A percentile compares a stretch with the other conserved stretches of the same genome.
These are phyloP conservation scores for Xylaria polymorpha DNA, from an alignment of 2,329 filamentous ascomycete species.

Conservation along the genomic window DNA sequence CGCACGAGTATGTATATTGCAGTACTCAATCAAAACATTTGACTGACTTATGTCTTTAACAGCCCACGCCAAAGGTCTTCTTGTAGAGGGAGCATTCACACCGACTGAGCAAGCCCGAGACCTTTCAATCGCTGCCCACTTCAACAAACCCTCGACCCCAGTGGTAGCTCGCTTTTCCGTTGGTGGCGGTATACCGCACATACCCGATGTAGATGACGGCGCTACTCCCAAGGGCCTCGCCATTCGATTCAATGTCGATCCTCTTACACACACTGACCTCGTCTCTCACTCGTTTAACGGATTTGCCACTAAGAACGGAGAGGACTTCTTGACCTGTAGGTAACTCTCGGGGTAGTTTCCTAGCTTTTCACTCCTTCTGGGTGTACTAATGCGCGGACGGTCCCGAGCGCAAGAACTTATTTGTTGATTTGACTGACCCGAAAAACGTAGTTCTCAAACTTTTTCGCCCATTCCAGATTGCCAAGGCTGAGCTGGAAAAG, in stretches of 20 bases:
- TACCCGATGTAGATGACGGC: neutral
- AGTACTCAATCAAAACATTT: neutral
- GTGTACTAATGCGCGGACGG: neutral
- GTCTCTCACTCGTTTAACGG: neutral
- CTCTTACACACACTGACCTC: neutral
- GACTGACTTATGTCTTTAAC: neutral
- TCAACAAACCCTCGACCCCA: neutral
- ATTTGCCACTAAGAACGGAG: conserved; percentile 1
- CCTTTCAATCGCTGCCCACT: conserved; percentile 6
- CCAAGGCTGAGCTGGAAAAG: neutral
- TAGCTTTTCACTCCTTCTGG: neutral
- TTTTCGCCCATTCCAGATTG: neutral
- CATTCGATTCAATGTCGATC: neutral
- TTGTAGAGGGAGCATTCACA: neutral
- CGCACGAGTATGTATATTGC: neutral
- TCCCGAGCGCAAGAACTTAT: neutral
- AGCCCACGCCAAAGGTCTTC: conserved; percentile 6
- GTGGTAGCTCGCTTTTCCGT: neutral
- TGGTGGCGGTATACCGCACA: neutral
- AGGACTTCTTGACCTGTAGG: conserved; percentile 2
- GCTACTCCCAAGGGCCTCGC: neutral
- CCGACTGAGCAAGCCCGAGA: neutral
- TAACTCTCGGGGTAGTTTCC: neutral
- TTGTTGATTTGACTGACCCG: neutral
- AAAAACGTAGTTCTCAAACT: neutral